phyloP scores from a whole-genome alignment of 1,284 basidiomycete species.

The Heimioporus punctisporus region DNA sequence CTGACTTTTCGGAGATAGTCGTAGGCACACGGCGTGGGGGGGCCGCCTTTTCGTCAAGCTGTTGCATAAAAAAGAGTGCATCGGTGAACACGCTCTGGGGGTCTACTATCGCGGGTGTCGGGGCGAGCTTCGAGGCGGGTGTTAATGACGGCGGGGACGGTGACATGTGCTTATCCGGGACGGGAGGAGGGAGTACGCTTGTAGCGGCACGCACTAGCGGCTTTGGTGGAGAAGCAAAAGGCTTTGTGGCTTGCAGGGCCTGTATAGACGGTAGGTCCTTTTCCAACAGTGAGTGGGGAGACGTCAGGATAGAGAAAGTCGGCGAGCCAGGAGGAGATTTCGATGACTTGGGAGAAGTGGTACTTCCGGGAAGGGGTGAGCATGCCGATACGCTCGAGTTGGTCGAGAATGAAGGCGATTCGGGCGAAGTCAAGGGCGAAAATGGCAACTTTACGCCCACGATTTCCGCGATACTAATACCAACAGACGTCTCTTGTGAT shows the following conservation, averaged over 20 bases:
- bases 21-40: slow-evolving; percentile 40
- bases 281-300: slow-evolving; percentile 43
- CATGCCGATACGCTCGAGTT: slow-evolving; percentile 30
- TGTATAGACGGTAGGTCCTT: slow-evolving; percentile 35
- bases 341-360: slow-evolving; percentile 13
- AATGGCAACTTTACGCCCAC: slow-evolving; percentile 35
- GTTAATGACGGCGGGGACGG: slow-evolving; percentile 4
- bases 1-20: slow-evolving; percentile 38
- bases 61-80: slow-evolving; percentile 71
- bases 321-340: slow-evolving; percentile 33
- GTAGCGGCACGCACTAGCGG: slow-evolving; percentile 12
- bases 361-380: slow-evolving; percentile 16
- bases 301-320: slow-evolving; percentile 42
- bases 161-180: slow-evolving; percentile 25
- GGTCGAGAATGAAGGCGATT: slow-evolving; percentile 34
- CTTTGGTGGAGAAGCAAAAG: slow-evolving; percentile 11
- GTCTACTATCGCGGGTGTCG: slow-evolving; percentile 15
- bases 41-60: slow-evolving; percentile 42
- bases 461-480: slow-evolving; percentile 20
- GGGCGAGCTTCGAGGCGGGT: slow-evolving; percentile 17
- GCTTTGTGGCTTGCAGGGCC: slow-evolving; percentile 21
- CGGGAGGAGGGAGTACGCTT: slow-evolving; percentile 25
- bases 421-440: slow-evolving; percentile 30
- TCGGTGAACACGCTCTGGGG: slow-evolving; percentile 51
- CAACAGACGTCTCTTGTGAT: slow-evolving; percentile 22